Conservation (phyloP, 2,329 filamentous ascomycete species). For the Annulohypoxylon truncatum region DNA sequence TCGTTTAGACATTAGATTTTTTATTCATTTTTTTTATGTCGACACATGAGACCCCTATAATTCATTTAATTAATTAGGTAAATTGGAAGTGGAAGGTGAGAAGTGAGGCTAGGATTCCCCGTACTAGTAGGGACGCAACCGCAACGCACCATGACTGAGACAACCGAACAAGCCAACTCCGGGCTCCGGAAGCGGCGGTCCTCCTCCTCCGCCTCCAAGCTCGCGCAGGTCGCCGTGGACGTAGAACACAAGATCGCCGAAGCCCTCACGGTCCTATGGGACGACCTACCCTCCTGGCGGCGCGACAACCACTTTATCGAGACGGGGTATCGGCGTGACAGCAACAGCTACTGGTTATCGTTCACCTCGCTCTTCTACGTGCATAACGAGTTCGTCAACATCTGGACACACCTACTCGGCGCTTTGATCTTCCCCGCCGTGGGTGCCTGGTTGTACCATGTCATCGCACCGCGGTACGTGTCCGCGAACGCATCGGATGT, state of each 20-base stretch:
- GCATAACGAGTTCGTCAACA: slow-evolving; percentile 73
- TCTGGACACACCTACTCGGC: slow-evolving; percentile 74
- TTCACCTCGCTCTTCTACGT: slow-evolving; percentile 63
- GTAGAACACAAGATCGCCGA: slow-evolving; percentile 56
- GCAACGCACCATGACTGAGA: slow-evolving; percentile 16
- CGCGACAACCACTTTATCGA: slow-evolving; percentile 69
- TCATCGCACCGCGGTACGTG: slow-evolving; percentile 73
- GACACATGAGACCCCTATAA: background rate
- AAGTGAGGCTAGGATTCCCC: background rate
- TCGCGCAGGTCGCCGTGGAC: slow-evolving; percentile 45
- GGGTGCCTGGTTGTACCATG: slow-evolving; percentile 64
- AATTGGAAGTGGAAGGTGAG: background rate
- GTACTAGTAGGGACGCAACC: no score
- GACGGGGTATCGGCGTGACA: slow-evolving; percentile 64
- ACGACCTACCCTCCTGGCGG: slow-evolving; percentile 69
- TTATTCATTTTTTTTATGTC: background rate
- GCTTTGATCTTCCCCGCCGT: slow-evolving; percentile 67
- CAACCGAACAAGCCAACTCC: slow-evolving; percentile 9
- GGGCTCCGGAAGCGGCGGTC: slow-evolving; percentile 49
- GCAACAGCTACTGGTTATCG: slow-evolving; percentile 60
- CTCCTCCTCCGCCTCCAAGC: slow-evolving; percentile 47
- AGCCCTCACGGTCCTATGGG: slow-evolving; percentile 64
- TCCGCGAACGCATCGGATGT: slow-evolving; percentile 72
- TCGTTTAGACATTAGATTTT: background rate
- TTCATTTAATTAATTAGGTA: background rate